Percentiles rank a stretch among this genome's conserved stretches.
Conservation (phyloP, 768 basidiomycete genomes). For the Boletellus emodensis region DNA sequence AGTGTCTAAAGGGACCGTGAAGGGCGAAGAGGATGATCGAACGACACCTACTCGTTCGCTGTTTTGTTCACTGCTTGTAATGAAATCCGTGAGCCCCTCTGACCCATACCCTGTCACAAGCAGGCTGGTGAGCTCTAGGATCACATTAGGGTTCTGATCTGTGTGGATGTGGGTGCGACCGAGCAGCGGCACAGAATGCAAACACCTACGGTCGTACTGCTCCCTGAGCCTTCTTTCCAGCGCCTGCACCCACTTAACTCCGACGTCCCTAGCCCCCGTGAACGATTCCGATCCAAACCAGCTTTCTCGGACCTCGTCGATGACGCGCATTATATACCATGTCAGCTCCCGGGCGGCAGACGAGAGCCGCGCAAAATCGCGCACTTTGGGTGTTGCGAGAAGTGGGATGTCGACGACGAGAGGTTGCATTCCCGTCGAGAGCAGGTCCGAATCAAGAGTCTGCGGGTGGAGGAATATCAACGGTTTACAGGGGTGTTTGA, state of each 20-base stretch:
- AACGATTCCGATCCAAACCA: conserved; percentile 72
- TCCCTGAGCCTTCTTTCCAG: conserved; percentile 62
- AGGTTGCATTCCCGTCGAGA: conserved; percentile 36
- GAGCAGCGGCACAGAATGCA: conserved; percentile 7
- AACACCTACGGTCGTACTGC: conserved; percentile 61
- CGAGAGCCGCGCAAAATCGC: conserved; percentile 69
- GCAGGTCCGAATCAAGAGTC: conserved; percentile 22
- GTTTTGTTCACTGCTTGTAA: conserved; percentile 75
- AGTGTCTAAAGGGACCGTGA: conserved; percentile 50
- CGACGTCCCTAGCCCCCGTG: conserved; percentile 67
- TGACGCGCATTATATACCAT: conserved; percentile 66
- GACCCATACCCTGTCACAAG: conserved; percentile 70
- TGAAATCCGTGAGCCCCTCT: conserved; percentile 67
- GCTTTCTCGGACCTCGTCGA: conserved; percentile 65
- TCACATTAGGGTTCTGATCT: conserved; percentile 61
- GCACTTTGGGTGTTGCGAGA: conserved; percentile 49
- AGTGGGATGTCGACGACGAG: conserved; percentile 51
- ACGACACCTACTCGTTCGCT: conserved; percentile 63
- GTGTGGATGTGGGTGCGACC: conserved; percentile 12
- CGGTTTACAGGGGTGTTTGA: conserved; percentile 44
- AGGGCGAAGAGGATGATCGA: conserved; percentile 9
- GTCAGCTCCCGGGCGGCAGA: conserved; percentile 66
- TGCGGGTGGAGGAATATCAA: conserved; percentile 49
- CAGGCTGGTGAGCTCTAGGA: conserved; percentile 68
- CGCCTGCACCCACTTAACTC: conserved; percentile 66